phyloP scores from a whole-genome alignment of 805 yeast species.

The Lipomyces starkeyi region DNA sequence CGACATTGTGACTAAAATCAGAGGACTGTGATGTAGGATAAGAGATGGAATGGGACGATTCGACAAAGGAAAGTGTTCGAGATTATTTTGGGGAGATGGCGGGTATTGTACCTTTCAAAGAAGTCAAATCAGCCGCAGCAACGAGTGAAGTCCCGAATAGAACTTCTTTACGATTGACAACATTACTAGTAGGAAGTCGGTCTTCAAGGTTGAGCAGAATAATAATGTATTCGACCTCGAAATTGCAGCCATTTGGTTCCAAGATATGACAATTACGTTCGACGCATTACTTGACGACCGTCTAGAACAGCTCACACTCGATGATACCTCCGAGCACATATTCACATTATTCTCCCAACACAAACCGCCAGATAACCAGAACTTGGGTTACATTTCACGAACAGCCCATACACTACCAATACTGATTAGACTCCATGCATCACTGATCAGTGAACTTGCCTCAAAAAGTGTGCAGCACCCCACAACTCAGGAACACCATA shows the following conservation, averaged over 20 bases:
- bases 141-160: too few species aligned
- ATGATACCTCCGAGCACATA: conserved; percentile 23
- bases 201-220: neutral
- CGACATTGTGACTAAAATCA: conserved; percentile 24
- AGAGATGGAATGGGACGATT: too few species aligned
- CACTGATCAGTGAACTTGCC: conserved; percentile 3
- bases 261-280: neutral
- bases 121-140: too few species aligned
- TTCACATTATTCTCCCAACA: conserved; percentile 18
- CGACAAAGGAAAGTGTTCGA: too few species aligned
- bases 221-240: neutral
- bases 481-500: neutral
- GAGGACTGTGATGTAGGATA: neutral
- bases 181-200: too few species aligned
- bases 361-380: conserved; percentile 17
- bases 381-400: conserved; percentile 31
- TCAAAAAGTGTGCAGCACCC: neutral
- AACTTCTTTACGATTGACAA: too few species aligned
- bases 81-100: too few species aligned
- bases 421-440: neutral
- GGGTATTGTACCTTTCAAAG: too few species aligned
- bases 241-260: neutral
- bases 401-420: conserved; percentile 11
- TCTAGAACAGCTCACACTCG: conserved; percentile 11
- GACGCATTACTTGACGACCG: neutral